Base-by-base conservation (phyloP, 2,329 filamentous ascomycete species). In the Epichloe gansuensis region DNA sequence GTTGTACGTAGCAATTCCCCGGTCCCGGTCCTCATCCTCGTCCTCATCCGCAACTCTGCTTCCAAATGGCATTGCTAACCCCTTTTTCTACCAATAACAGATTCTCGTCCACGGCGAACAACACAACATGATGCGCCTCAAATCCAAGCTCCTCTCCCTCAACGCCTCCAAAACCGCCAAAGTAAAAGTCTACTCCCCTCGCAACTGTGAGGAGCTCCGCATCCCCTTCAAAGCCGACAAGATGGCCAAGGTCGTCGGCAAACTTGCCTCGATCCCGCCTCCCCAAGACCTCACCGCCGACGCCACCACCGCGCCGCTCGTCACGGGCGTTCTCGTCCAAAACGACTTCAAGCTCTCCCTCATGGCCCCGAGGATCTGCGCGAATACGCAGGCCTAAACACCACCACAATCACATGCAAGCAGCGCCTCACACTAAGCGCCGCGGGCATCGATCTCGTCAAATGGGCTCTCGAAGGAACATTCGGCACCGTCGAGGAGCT, bases 211-310 rank as follows among this genome's bases (percentile, higher is more conserved):
- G 63, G 91, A 95, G 67, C 78, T 98, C 25, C 83, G 88, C 46
- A 96, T 98, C 54, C 91, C 93, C 1, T 98, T 97, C 77, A 90
- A 88, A 64, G 86, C 88, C 49, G 91, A 97, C 68, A 98, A 98
- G 67, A 81, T 90, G 31, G 93, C 91, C 59, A 95, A 95, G 68
- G 93, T 98, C 0, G 93, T 98, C 7, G 93, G 93, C 59, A 91
- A 91, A 66, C 79, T 98, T 12, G 93, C 93, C 7, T 81, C 89
- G 35, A 83, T 91, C 48, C 78, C 85, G 2, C 88, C 88, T 3
- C 86, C 88, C 2, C 67, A 67, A 15, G 67, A 63, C 49, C 47
- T 62, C n/a, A 58, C 60, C 11, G 63, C 65, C 45, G 65, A 63
- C 25, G 61, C 68, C 34, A 65, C 66, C 0, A 53, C 61, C 23